Percentiles rank a stretch among this genome's conserved stretches.
phyloP scores from a whole-genome alignment of 768 basidiomycete species.

The Agaricus subrufescens region DNA sequence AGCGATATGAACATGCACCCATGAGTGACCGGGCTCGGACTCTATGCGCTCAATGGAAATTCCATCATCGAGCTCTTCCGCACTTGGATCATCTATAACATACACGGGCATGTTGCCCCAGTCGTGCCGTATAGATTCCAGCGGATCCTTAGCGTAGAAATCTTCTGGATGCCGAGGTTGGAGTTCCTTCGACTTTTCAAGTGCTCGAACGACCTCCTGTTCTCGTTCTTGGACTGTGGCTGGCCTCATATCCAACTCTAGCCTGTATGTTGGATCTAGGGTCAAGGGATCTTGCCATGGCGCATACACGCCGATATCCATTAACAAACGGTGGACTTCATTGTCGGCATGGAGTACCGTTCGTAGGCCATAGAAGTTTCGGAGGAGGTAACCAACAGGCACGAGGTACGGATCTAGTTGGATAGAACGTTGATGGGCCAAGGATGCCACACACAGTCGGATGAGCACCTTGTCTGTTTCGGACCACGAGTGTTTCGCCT shows the following conservation, averaged over 20 bases:
- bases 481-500: slow-evolving; percentile 37
- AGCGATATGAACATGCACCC: slow-evolving; percentile 92
- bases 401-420: slow-evolving; percentile 64
- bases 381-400: slow-evolving; percentile 52
- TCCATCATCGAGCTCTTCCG: slow-evolving; percentile 92
- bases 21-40: slow-evolving; percentile 51
- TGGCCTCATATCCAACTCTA: slow-evolving; percentile 25
- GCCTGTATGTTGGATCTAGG: slow-evolving; percentile 27
- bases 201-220: slow-evolving; percentile 23
- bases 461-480: slow-evolving; percentile 53
- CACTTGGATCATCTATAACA: slow-evolving; percentile 76
- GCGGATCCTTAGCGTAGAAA: slow-evolving; percentile 56
- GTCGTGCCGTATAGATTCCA: slow-evolving; percentile 76
- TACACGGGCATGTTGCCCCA: slow-evolving; percentile 80
- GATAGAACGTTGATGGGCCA: slow-evolving; percentile 40
- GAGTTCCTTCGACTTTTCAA: slow-evolving; percentile 9
- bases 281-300: slow-evolving; percentile 71
- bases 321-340: slow-evolving; percentile 32
- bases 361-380: slow-evolving; percentile 37
- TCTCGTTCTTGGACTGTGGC: slow-evolving; percentile 20
- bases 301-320: slow-evolving; percentile 68
- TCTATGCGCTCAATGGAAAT: slow-evolving; percentile 74
- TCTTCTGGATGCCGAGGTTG: slow-evolving; percentile 55
- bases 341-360: slow-evolving; percentile 32
- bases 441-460: slow-evolving; percentile 49